phyloP scores from a whole-genome alignment of 1,139 yeast species.

The Pneumocystis carinii region DNA sequence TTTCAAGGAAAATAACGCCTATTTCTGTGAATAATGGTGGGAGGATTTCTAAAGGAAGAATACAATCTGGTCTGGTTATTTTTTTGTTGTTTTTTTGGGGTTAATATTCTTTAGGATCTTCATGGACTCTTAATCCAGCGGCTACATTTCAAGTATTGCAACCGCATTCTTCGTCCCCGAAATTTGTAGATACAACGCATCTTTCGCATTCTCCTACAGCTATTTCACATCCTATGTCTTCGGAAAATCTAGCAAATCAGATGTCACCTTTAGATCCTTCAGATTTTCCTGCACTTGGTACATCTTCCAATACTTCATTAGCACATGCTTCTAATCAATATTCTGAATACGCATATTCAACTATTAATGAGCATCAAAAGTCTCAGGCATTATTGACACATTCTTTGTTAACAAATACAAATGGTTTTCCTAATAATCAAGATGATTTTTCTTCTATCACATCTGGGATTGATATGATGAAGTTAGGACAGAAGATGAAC shows the following conservation, averaged over 20 bases:
- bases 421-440: slow-evolving; percentile 1
- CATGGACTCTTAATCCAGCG: background rate
- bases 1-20: background rate
- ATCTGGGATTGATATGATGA: background rate
- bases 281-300: background rate
- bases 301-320: background rate
- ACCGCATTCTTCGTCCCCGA: background rate
- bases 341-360: background rate
- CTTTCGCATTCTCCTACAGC: background rate
- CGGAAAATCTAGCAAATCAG: background rate
- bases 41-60: background rate
- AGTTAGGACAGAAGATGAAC: background rate
- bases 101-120: background rate
- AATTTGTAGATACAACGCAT: background rate
- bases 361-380: background rate
- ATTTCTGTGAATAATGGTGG: background rate
- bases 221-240: background rate
- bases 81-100: background rate
- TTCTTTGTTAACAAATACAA: background rate
- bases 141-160: background rate
- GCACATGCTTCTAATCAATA: background rate
- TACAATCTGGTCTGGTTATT: background rate
- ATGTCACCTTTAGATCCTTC: background rate
- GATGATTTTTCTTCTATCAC: background rate
- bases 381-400: background rate